A percentile compares a stretch with the other conserved stretches of the same genome.
Conservation (phyloP, 176 grass and related monocot genomes). For the Oropetium thomaeum region DNA sequence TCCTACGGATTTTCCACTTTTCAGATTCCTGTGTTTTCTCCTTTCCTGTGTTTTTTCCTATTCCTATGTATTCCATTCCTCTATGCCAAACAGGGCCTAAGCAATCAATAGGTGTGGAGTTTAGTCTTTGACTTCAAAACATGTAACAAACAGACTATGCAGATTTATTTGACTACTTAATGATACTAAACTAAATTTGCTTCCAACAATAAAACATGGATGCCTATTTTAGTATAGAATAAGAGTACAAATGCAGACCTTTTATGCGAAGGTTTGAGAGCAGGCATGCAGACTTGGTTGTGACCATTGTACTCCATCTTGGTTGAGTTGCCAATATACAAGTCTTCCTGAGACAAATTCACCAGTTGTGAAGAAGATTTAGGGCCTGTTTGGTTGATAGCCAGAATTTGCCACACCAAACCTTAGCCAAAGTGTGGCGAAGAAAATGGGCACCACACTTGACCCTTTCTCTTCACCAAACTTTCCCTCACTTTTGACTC, state of each 20-base stretch:
- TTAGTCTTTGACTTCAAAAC: neutral
- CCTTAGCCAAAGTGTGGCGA: too few relatives aligned
- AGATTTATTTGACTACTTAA: too few relatives aligned
- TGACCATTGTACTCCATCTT: slow-evolving; percentile 27
- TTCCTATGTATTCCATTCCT: too few relatives aligned
- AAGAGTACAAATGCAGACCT: slow-evolving; percentile 46
- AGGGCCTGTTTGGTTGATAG: too few relatives aligned
- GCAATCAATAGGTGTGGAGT: neutral
- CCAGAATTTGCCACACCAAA: too few relatives aligned
- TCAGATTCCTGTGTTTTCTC: too few relatives aligned
- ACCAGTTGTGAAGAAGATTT: slow-evolving; percentile 17
- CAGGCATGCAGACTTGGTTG: slow-evolving; percentile 20
- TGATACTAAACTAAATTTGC: too few relatives aligned
- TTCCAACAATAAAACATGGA: neutral
- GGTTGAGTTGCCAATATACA: slow-evolving; percentile 30
- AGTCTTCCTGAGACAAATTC: slow-evolving; percentile 38
- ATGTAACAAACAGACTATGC: neutral
- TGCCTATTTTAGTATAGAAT: neutral
- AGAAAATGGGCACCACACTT: too few relatives aligned
- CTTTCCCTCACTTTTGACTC: slow-evolving; percentile 30
- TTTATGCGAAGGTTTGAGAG: slow-evolving; percentile 40
- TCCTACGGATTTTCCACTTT: too few relatives aligned
- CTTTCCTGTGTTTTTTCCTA: too few relatives aligned
- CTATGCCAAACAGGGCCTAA: too few relatives aligned
- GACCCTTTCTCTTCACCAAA: slow-evolving; percentile 38